Evolutionary conservation across 306 rosid species (phyloP), one percentile per base, ranked within the genome.

Genomic region (Oxytropis ochrocephala): DNA sequence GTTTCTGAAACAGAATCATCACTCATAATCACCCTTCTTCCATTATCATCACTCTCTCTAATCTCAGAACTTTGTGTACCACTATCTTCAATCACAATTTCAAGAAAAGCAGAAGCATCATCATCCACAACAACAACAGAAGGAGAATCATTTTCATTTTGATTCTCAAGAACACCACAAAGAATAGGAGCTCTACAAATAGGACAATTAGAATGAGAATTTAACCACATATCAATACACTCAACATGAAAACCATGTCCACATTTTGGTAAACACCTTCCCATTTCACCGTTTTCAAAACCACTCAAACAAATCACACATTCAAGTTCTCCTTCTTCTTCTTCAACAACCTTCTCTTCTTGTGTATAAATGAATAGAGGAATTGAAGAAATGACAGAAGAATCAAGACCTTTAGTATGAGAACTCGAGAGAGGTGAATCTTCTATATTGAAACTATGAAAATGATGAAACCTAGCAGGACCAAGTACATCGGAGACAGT

Each of bases 181-280:
- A 73, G 73, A 17, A 81, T 85, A 0, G 85, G 76, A 59, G 92
- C 87, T 59, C 99, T 78, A 56, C 97, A 95, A 79, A 87, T 86
- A 0, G 99, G 99, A 51, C 99, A 95, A 65, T 70, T 89, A 16
- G 81, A 61, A 76, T 95, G 97, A 0, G 97, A 89, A 55, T 38
- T 66, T 73, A 95, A 41, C 99, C 99, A 95, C 99, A 89, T 87
- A 47, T 95, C 99, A 49, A 95, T 82, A 54, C 97, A 95, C 24
- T 87, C 88, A 3, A 84, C 74, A 48, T 95, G 99, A 38, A 95
- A 95, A 49, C 81, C 86, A 63, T 95, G 99, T 7, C 83, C 86
- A 60, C 99, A 95, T 27, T 82, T 85, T 6, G 91, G 88, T 43
- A 95, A 81, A 6, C 71, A 76, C 75, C 88, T 79, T 0, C 97